phyloP scores from a whole-genome alignment of 345 rosid species.

The Noccaea bulbosa region DNA sequence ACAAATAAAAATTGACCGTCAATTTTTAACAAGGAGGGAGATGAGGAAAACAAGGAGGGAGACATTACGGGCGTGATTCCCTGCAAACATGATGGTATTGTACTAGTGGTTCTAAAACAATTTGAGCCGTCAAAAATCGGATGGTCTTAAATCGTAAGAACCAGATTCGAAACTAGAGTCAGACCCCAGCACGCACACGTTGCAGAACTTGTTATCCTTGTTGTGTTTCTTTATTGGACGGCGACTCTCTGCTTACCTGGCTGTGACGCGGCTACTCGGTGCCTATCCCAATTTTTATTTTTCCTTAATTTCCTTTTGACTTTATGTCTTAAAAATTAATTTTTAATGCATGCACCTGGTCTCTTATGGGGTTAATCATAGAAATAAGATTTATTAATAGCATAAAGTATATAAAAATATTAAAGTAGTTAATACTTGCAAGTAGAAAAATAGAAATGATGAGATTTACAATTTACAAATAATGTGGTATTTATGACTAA shows the following conservation, averaged over 20 bases:
- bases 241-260: slow-evolving; percentile 42
- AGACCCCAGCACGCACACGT: slow-evolving; percentile 10
- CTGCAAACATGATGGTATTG: slow-evolving; percentile 22
- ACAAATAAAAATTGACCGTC: slow-evolving; percentile 21
- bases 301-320: slow-evolving; percentile 1
- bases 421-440: not conserved
- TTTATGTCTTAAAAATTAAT: slow-evolving; percentile 4
- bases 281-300: not conserved
- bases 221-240: not conserved
- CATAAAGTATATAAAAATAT: not conserved
- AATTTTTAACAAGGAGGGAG: not conserved
- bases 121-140: slow-evolving; percentile 37
- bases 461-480: not conserved
- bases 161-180: slow-evolving; percentile 32
- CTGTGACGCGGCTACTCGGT: slow-evolving; percentile 46
- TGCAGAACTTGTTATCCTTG: slow-evolving; percentile 1
- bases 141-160: slow-evolving; percentile 38
- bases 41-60: slow-evolving; percentile 37
- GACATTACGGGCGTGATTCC: slow-evolving; percentile 18
- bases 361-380: slow-evolving; percentile 1
- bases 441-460: not conserved
- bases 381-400: not conserved
- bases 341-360: slow-evolving; percentile 20
- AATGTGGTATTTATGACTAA: not conserved
- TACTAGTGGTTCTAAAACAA: not conserved